Base-by-base conservation (phyloP, 108 stramenopile species). In the Mayamaea pseudoterrestris region DNA sequence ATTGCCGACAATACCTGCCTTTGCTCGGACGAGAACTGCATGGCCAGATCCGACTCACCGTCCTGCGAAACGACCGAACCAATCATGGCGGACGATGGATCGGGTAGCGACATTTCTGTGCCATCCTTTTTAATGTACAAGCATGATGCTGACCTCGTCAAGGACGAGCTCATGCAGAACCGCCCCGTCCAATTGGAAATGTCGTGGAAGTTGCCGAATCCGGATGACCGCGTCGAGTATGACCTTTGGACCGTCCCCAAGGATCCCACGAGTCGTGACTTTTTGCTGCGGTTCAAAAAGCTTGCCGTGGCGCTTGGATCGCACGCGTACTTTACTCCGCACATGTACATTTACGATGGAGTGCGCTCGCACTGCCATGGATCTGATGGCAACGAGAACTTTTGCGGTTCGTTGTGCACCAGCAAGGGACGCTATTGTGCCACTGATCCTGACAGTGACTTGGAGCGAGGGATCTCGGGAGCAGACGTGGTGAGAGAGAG, bases 71-170 rank as follows among this genome's bases (percentile, higher is more conserved):
- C 60, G 1, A 52, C 67, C 4, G 92, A 93, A 60, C 95, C 95
- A 36, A 88, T 95, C 68, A 95, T 97, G 96, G 94, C 96, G 16
- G 96, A 97, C 52, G 96, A 97, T 52, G 96, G 96, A 11, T 73
- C 70, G 12, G 96, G 96, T 5, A 55, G 57, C 2, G 96, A 95
- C 44, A 90, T 97, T 66, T 59, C 79, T 47, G 93, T 97, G 28
- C 94, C 96, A 13, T 69, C 83, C 40, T 78, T 89, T 53, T 73
- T 93, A 8, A 73, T 93, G 70, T 82, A 72, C 68, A 90, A 92
- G 65, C 62, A 80, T 55, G 82, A 83, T 51, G 80, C 78, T 7
- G 80, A 90, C 55, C 35, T 35, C 36, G 46, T 90, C 55, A 75
- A 68, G 50, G 59, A 68, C 9, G 71, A 81, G 26, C 25, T 89